These are phyloP conservation scores for Angomonas ambiguus DNA, from an alignment of 208 protist genomes.

Conservation along the genomic window DNA sequence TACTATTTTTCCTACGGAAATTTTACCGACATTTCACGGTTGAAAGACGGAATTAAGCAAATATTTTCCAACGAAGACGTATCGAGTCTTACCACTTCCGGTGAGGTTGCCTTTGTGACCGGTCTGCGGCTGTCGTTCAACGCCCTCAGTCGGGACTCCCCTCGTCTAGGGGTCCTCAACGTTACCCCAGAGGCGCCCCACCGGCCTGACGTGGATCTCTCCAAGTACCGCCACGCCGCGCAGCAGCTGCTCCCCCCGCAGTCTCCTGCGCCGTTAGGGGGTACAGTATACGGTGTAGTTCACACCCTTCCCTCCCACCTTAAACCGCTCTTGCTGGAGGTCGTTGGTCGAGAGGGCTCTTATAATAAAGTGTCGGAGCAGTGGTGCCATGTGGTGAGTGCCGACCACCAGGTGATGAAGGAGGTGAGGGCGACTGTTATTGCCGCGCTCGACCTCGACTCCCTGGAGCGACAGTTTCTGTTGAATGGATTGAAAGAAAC, in stretches of 20 bases:
- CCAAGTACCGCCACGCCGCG: constrained; percentile 4
- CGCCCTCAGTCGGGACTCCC: constrained; percentile 31
- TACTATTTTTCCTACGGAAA: constrained; percentile 21
- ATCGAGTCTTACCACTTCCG: constrained; percentile 18
- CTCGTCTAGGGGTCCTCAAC: constrained; percentile 32
- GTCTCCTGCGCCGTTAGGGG: constrained; percentile 9
- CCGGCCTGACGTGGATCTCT: not conserved
- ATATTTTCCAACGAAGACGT: constrained; percentile 4
- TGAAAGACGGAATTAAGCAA: not conserved
- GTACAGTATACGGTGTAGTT: constrained; percentile 33
- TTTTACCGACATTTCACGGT: constrained; percentile 1
- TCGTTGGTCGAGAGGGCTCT: constrained; percentile 29
- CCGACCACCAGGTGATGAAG: not conserved
- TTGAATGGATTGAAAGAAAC: not conserved
- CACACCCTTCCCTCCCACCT: constrained; percentile 22
- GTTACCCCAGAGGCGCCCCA: constrained; percentile 13
- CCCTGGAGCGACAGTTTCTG: constrained; percentile 2
- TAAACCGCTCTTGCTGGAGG: constrained; percentile 23
- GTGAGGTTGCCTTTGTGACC: not conserved
- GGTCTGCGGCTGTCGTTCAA: constrained; percentile 22
- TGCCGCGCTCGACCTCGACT: constrained; percentile 15
- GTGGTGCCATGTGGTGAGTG: constrained; percentile 17
- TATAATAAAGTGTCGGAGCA: constrained; percentile 31
- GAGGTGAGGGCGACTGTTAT: not conserved
- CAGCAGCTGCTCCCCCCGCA: not conserved